Evolutionary conservation across 2,329 filamentous ascomycete species (phyloP).

Genomic region (Tolypocladium inflatum): DNA sequence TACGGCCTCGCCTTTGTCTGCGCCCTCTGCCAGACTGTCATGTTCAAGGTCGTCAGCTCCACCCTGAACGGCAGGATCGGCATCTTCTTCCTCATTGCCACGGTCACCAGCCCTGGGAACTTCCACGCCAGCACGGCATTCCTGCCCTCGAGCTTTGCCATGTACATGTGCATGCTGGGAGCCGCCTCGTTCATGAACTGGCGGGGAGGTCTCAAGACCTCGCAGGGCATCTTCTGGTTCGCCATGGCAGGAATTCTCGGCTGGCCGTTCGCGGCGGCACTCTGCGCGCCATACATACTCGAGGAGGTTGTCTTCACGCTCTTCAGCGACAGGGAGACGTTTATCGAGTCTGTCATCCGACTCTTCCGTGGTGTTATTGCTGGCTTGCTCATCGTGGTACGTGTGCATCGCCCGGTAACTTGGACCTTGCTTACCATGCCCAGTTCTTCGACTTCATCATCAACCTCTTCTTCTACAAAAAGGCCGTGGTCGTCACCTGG

Average conservation of each 20-base stretch:
- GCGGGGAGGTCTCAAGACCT: constrained; percentile 68
- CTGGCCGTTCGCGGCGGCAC: constrained; percentile 86
- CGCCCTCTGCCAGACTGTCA: constrained; percentile 69
- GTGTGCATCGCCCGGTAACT: constrained; percentile 14
- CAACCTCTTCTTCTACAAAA: constrained; percentile 80
- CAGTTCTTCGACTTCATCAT: constrained; percentile 60
- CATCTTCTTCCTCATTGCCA: constrained; percentile 70
- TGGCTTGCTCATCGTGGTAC: constrained; percentile 59
- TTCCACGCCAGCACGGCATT: constrained; percentile 85
- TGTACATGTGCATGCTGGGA: constrained; percentile 86
- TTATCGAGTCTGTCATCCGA: constrained; percentile 50
- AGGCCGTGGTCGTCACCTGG: constrained; percentile 67
- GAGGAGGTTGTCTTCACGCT: constrained; percentile 60
- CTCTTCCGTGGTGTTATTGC: constrained; percentile 58
- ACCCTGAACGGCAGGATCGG: constrained; percentile 77
- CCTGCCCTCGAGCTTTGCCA: constrained; percentile 89
- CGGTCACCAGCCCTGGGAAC: constrained; percentile 77
- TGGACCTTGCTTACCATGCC: neutral
- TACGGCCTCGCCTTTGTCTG: constrained; percentile 65
- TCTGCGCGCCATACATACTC: constrained; percentile 69
- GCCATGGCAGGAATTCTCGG: constrained; percentile 76
- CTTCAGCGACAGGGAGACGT: constrained; percentile 45
- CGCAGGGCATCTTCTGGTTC: constrained; percentile 83
- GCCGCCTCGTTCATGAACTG: constrained; percentile 87
- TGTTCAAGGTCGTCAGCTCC: constrained; percentile 69